Base-by-base conservation (phyloP, 1,139 yeast genomes). In the Pichia cactophila region DNA sequence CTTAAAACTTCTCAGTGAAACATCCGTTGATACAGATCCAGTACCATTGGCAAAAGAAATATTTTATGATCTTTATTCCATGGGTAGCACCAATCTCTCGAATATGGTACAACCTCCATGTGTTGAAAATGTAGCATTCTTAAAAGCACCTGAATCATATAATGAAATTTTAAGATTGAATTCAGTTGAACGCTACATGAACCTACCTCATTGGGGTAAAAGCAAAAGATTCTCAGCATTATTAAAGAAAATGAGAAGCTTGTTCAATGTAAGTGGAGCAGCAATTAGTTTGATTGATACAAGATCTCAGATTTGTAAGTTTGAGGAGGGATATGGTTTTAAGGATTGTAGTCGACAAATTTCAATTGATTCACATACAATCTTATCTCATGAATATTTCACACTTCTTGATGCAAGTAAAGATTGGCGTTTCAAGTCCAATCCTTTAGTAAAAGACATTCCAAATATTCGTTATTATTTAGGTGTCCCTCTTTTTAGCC, bases 361-460 rank as follows among this genome's bases (percentile, higher is more conserved):
- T 1, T 80, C 87, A 1, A 65, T 84, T 41, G 90, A 84, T 62
- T 79, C 80, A 5, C 90, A 84, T 65, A 72, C 87, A 0, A 71
- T 84, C 5, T 64, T 84, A 41, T 82, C 89, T 0, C 66, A 69
- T 12, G 79, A 73, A 1, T 70, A 71, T 55, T 77, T 84, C 56
- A 66, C 78, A 2, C 56, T 84, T 23, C 61, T 72, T 28, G 86
- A 84, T 62, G 81, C 88, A 1, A 63, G 38, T 78, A 67, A 70
- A 40, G 92, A 84, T 61, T 84, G 92, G 90, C 69, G 90, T 61
- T 76, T 81, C 5, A 58, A 65, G 9, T 67, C 69, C 43, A 82
- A 79, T 56, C 89, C 89, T 0, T 69, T 83, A 48, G 85, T 83
- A 1, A 75, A 72, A 38, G 83, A 84, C 0, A 69, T 73, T 1